Evolutionary conservation across 345 rosid genomes (phyloP), one percentile per base, ranked within the genome.

Genomic region (Linum trigynum): DNA sequence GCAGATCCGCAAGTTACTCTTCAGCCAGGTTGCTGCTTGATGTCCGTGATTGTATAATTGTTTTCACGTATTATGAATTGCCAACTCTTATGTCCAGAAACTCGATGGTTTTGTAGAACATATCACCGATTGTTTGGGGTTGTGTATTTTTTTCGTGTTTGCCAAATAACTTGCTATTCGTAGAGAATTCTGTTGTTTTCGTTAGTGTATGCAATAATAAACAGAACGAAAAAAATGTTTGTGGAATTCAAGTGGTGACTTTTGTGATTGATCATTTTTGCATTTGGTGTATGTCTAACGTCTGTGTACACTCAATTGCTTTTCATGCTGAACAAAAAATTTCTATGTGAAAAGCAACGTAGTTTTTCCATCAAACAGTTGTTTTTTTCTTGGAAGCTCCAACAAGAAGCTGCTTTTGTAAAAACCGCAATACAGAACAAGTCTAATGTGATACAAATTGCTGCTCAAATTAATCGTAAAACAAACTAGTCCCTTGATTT

Each of bases 1-100:
- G 91, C 89, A 92, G 96, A 92, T 92, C 76, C 90, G 98, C 72
- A 92, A 81, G 85, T 69, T 76, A 66, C 92, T 92, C 59, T 82
- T 83, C 61, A 84, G 85, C 69, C 83, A 80, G 75, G 77, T 76
- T 74, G 79, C 63, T 60, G 84, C 83, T 59, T 91, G 83, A 85
- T 77, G 81, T 57, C 41, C 63, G 69, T 8, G 43, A 65, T 57
- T 7, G 38, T 64, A 64, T 4, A 63, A 16, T 74, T 64, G 61
- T 51, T 67, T 72, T 45, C 51, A 45, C 51, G 3, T 45, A 45
- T 45, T 45, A 45, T 5, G 51, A 14, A 45, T 14, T 7, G 51
- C 12, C 32, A 23, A 23, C 32, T 23, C 32, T 45, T 14, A 45
- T 45, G 51, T 45, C 12, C 12, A 45, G 12, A 4, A 45, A 9